Evolutionary conservation across 208 protist genomes (phyloP).

Genomic region (Acanthamoeba quina): DNA sequence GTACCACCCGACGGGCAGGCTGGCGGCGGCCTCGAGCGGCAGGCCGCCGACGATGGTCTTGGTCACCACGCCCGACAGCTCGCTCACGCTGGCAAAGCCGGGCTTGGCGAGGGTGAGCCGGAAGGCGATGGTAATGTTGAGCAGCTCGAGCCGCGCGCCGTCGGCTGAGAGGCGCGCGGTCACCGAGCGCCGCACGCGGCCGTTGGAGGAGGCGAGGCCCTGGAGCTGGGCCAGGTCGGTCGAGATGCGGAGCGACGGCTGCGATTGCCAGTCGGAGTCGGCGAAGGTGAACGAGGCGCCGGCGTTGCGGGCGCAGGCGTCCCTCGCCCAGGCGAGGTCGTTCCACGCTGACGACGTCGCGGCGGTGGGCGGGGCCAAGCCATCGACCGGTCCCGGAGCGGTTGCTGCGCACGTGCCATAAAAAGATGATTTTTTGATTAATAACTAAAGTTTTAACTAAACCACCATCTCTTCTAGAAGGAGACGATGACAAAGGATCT

Average conservation of each 20-base stretch:
- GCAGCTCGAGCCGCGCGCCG: neutral
- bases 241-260: neutral
- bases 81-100: neutral
- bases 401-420: neutral
- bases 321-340: neutral
- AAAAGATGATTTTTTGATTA: neutral
- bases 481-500: too few species aligned
- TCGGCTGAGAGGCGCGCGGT: neutral
- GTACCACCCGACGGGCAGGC: neutral
- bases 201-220: neutral
- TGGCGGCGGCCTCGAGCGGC: neutral
- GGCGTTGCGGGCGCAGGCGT: neutral
- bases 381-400: neutral
- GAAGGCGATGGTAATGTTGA: constrained; percentile 9
- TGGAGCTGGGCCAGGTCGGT: neutral
- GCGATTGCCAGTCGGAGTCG: neutral
- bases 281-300: neutral
- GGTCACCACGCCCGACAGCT: neutral
- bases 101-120: neutral
- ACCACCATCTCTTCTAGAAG: too few species aligned
- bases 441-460: too few species aligned
- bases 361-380: neutral
- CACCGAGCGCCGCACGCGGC: neutral
- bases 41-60: neutral
- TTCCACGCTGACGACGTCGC: neutral